Conservation (phyloP, 495 filamentous ascomycete genomes). For the Lasiosphaeria ovina region DNA sequence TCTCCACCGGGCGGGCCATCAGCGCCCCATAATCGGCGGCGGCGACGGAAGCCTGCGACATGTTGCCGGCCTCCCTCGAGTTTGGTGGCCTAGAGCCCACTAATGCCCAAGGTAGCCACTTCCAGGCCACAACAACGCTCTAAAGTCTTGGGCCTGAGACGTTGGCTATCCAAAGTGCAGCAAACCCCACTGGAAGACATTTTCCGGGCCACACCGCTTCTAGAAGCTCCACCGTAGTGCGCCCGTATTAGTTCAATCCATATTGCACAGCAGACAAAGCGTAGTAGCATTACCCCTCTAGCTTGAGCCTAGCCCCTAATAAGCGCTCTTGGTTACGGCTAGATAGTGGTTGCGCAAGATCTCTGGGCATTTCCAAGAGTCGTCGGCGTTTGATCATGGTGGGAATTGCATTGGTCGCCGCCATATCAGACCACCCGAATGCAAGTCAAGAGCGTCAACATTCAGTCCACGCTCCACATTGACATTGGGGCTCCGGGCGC, state of each 20-base stretch:
- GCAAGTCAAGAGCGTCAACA: neutral
- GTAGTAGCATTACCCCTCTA: neutral
- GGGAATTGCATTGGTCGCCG: neutral
- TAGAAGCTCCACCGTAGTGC: neutral
- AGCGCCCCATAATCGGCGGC: no score
- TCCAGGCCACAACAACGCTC: neutral
- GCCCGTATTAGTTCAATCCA: neutral
- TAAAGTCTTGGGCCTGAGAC: neutral
- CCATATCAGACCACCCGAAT: neutral
- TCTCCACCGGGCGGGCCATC: no score
- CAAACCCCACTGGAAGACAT: neutral
- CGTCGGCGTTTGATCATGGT: no score
- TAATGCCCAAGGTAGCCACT: neutral
- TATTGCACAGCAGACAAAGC: neutral
- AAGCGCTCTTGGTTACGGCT: no score
- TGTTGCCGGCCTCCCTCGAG: no score
- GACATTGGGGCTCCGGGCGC: neutral
- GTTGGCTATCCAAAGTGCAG: neutral
- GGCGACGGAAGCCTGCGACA: no score
- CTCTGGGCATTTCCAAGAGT: no score
- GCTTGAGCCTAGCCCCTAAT: no score
- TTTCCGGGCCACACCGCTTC: neutral
- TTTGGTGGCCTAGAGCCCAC: no score
- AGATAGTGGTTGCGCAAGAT: no score
- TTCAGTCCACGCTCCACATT: neutral